A percentile compares a stretch with the other conserved stretches of the same genome.
Conservation (phyloP, 352 stramenopile species). For the Globisporangium recalcitrans region DNA sequence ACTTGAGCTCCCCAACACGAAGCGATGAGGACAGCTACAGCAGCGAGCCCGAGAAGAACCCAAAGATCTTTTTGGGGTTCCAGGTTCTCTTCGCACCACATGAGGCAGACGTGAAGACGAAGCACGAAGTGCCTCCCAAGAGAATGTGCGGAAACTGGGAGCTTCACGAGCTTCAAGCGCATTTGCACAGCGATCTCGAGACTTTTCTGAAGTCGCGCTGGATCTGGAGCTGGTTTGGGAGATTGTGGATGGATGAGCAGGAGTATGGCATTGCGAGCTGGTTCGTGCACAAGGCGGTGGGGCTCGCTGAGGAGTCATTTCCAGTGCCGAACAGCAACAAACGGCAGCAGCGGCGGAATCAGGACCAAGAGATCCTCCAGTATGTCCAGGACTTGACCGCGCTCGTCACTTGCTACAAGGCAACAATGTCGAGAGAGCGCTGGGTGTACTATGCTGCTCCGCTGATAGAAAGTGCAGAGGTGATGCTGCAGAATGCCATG, state of each 20-base stretch:
- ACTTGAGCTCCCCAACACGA: not conserved
- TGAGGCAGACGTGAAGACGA: not conserved
- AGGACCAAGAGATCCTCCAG: not conserved
- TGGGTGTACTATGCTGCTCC: conserved; percentile 11
- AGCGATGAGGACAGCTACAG: not conserved
- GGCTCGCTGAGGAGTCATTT: not conserved
- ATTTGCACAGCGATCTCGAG: conserved; percentile 51
- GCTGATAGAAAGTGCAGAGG: conserved; percentile 18
- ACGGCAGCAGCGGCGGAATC: not conserved
- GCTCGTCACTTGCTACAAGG: conserved; percentile 38
- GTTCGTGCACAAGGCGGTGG: conserved; percentile 35
- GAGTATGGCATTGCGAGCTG: conserved; percentile 42
- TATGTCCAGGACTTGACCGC: conserved; percentile 27
- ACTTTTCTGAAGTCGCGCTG: conserved; percentile 39
- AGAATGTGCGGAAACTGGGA: conserved; percentile 40
- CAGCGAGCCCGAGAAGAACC: conserved; percentile 15
- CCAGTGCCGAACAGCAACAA: not conserved
- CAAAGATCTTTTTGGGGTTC: conserved; percentile 16
- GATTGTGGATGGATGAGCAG: conserved; percentile 32
- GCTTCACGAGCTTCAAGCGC: conserved; percentile 27
- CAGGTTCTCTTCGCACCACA: conserved; percentile 13
- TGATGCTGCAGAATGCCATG: conserved; percentile 10
- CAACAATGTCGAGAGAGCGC: conserved; percentile 20
- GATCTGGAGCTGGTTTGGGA: conserved; percentile 57
- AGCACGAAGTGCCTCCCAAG: not conserved